Base-by-base conservation (phyloP, 306 rosid genomes). In the Quercus ilex region DNA sequence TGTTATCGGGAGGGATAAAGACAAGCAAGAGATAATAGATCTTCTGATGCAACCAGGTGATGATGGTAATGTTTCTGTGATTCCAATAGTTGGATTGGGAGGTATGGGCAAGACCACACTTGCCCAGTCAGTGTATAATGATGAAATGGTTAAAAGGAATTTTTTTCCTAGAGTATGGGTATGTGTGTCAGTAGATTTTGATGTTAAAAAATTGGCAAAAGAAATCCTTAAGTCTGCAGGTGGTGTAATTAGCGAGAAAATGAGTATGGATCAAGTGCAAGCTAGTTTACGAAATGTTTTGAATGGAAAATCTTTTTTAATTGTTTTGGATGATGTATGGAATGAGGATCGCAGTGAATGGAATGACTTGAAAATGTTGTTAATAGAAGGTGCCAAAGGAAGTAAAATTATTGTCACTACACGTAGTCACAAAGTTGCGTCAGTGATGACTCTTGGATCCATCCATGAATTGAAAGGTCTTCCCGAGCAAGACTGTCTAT, bases 261-360 rank as follows among this genome's bases (percentile, higher is more conserved):
- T 63, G 74, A 67, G 19, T 9, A 3, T 33, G 1, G 81, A 81
- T 31, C 0, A 14, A 2, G 0, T 71, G 74, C 74, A 52, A 25
- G 76, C 11, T 1, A 7, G 8, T 11, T 74, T 28, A 25, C 82
- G 30, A 14, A 60, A 65, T 2, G 5, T 52, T 55, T 25, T 87
- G 21, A 51, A 14, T 0, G 30, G 43, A 15, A 84, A 55, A 35
- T 81, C 38, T 46, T 82, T 69, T 41, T 69, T 82, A 6, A 65
- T 84, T 46, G 86, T 89, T 46, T 41, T 89, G 38, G 90, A 89
- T 59, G 90, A 85, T 17, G 80, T 89, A 3, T 86, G 91, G 86
- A 82, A 85, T 38, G 85, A 85, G 0, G n/a, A 78, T 9, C 82
- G 63, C 18, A 74, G 73, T 0, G 58, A 80, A 18, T 87, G 89